Evolutionary conservation across 306 rosid genomes (phyloP), one percentile per base, ranked within the genome.

Genomic region (Datisca glomerata): DNA sequence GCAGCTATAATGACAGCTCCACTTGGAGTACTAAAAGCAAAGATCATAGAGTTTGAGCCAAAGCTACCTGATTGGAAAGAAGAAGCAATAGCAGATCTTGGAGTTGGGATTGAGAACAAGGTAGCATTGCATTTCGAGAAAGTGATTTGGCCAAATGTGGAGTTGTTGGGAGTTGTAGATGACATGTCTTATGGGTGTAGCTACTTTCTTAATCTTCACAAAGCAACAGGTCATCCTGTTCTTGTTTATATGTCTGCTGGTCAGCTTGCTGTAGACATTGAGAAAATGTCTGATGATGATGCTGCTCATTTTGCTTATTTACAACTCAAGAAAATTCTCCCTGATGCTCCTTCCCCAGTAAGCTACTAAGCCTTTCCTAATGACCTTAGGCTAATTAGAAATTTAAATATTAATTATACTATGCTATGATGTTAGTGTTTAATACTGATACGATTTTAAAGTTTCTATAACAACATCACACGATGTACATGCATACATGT

Each of bases 181-280:
- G 98, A 84, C 36, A 84, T 96, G 36, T 78, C 96, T 53, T 91
- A 91, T 48, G 82, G 67, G 31, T 91, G 98, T 85, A 91, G 98
- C 65, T 91, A 91, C 70, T 91, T 91, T 72, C 92, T 84, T 58
- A 91, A 91, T 84, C 96, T 91, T 53, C 96, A 91, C 73, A 91
- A 91, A 62, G 98, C 98, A 41, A 75, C 98, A 1, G 85, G 81
- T 55, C 92, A 76, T 55, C 52, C 84, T 56, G 94, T 91, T 18
- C 98, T 91, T 51, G 96, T 84, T 24, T 91, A 91, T 79, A 91
- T 91, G 98, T 96, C 98, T 44, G 84, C 98, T 33, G 98, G 98
- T 70, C 74, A 74, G 85, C 84, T 91, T 41, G 98, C 96, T 45
- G 79, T 64, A 77, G 96, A 91, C 86, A 75, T 84, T 35, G 96